Evolutionary conservation across 202 grass and related monocot species (phyloP).

Genomic region (Alloteropsis angusta): DNA sequence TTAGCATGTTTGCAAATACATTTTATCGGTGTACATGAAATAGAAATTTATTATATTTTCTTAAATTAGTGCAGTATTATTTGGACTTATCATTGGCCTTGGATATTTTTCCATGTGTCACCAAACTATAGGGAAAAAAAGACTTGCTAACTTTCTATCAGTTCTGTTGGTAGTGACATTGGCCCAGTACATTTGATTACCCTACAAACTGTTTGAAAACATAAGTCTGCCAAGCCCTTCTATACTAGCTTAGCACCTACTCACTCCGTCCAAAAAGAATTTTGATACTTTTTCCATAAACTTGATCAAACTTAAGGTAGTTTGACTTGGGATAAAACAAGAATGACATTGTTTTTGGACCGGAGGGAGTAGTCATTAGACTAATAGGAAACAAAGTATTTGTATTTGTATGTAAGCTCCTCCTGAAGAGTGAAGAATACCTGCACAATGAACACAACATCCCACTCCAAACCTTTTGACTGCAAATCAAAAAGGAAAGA

Average conservation of each 20-base stretch:
- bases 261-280: no score
- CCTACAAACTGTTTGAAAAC: background rate
- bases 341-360: no score
- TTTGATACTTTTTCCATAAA: no score
- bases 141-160: background rate
- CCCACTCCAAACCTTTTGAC: constrained; percentile 99
- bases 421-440: constrained; percentile 40
- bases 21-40: constrained; percentile 5
- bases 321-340: no score
- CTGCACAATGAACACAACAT: constrained; percentile 91
- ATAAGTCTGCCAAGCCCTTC: background rate
- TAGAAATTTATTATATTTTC: background rate
- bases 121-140: background rate
- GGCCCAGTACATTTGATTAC: background rate
- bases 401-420: constrained; percentile 3
- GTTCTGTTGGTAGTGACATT: constrained; percentile 3
- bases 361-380: no score
- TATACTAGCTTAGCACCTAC: background rate
- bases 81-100: background rate
- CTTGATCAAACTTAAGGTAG: no score
- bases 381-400: constrained; percentile 1
- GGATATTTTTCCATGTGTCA: background rate
- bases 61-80: background rate
- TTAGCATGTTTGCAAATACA: background rate
- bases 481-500: constrained; percentile 37